Base-by-base conservation (phyloP, 2,329 filamentous ascomycete genomes). In the Pseudogymnoascus sp. region DNA sequence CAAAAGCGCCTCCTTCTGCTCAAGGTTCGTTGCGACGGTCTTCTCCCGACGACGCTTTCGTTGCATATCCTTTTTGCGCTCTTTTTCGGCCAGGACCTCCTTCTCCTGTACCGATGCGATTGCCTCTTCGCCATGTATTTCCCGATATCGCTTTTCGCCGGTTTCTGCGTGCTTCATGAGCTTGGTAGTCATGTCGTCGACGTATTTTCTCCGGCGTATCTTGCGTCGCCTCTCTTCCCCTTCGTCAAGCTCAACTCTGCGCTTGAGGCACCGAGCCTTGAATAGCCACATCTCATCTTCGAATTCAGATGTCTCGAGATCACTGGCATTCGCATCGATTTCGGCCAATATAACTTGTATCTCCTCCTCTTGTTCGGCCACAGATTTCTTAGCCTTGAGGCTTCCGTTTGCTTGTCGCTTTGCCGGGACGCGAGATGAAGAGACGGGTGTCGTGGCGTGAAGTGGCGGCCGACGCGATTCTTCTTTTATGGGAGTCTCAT, bases 41-140 rank as follows among this genome's bases (percentile, higher is more conserved):
- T 97, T 97, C 74, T 97, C 93, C 16, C 94, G 89, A 47, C 94
- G 88, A 65, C 94, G 86, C 79, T 97, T 99, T 67, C 94, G 89
- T 75, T 99, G 94, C 91, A 99, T 97, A 73, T 99, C 94, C 79
- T 99, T 99, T 80, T 99, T 99, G 67, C 94, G 91, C 77, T 99
- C 94, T 78, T 99, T 99, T 76, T 99, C 94, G 65, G 93, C 92
- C 65, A 89, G 89, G 6, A 97, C 82, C 74, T 97, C 93, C 68
- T 91, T 91, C 66, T 92, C 89, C 68, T 94, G 90, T 1, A 97
- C 93, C 70, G 96, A 89, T 62, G 89, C 84, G 65, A 93, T 83
- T 1, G 94, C 93, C 42, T 89, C 87, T 16, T 90, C 84, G 72
- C 92, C 92, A 73, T 94, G 87, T 53, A 87, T 79, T 12, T 89